Evolutionary conservation across 1,284 basidiomycete genomes (phyloP).

Genomic region (Leccinum holopus): DNA sequence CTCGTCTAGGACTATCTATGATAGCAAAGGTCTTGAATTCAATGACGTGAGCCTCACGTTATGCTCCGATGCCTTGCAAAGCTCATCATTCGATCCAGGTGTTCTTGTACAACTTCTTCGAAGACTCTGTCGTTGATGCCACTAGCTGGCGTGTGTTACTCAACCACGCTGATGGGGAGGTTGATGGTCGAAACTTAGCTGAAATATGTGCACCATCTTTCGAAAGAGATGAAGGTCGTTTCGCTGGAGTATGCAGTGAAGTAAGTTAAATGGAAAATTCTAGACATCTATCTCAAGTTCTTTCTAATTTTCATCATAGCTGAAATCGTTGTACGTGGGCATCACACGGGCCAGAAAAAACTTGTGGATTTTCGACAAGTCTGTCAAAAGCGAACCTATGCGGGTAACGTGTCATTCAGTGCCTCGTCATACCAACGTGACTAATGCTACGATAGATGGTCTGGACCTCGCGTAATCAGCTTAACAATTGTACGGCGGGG

Average conservation of each 20-base stretch:
- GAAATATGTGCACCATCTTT: slow-evolving; percentile 46
- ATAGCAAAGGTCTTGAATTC: slow-evolving; percentile 75
- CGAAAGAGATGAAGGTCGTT: slow-evolving; percentile 44
- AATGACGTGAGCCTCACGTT: slow-evolving; percentile 50
- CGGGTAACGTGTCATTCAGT: slow-evolving; percentile 39
- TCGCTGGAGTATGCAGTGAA: slow-evolving; percentile 60
- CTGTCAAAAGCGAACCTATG: slow-evolving; percentile 57
- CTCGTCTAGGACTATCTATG: slow-evolving; percentile 59
- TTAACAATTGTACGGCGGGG: slow-evolving; percentile 42
- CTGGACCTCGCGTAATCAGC: slow-evolving; percentile 45
- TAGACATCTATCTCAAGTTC: not conserved
- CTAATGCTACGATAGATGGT: slow-evolving; percentile 38
- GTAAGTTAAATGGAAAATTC: slow-evolving; percentile 30
- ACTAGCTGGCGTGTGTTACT: slow-evolving; percentile 62
- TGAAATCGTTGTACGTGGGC: slow-evolving; percentile 69
- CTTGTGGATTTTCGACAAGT: slow-evolving; percentile 65
- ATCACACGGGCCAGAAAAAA: slow-evolving; percentile 67
- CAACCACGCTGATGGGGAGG: slow-evolving; percentile 37
- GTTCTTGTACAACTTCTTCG: slow-evolving; percentile 68
- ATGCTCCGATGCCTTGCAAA: not conserved
- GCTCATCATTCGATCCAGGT: slow-evolving; percentile 44
- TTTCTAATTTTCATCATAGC: slow-evolving; percentile 35
- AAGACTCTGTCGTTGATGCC: slow-evolving; percentile 52
- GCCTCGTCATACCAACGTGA: too few species aligned
- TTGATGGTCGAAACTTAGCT: slow-evolving; percentile 14